Evolutionary conservation across 345 rosid species (phyloP).

Genomic region (Sonneratia alba): DNA sequence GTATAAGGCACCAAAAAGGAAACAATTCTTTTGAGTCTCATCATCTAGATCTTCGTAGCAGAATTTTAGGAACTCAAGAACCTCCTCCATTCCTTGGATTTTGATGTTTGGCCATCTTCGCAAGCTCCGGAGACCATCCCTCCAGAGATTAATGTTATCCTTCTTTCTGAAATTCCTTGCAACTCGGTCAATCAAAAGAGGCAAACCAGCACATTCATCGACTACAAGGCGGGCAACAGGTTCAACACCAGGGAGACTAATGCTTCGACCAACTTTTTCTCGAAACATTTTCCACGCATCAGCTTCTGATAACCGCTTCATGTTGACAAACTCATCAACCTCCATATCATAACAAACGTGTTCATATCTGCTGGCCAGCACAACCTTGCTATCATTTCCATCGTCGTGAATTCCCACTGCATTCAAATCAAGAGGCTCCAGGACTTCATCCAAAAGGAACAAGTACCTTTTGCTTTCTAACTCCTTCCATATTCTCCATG

Average conservation of each 20-base stretch:
- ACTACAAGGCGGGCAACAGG: conserved; percentile 14
- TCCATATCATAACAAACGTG: conserved; percentile 16
- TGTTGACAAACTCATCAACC: conserved; percentile 15
- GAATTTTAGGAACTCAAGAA: conserved; percentile 17
- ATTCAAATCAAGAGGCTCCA: conserved; percentile 14
- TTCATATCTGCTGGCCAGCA: conserved; percentile 19
- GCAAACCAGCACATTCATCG: conserved; percentile 22
- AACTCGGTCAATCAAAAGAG: conserved; percentile 20
- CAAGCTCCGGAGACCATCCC: conserved; percentile 14
- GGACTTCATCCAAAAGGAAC: conserved; percentile 27
- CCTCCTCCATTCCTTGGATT: conserved; percentile 22
- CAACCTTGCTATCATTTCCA: conserved; percentile 19
- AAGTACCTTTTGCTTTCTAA: conserved; percentile 23
- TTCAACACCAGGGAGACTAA: conserved; percentile 16
- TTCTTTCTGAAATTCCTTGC: conserved; percentile 22
- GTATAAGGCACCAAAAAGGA: conserved; percentile 22
- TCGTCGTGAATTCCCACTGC: conserved; percentile 16
- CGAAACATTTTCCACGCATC: conserved; percentile 16
- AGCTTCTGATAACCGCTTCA: conserved; percentile 5
- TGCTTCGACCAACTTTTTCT: conserved; percentile 12
- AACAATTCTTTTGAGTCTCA: conserved; percentile 18
- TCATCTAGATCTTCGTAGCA: conserved; percentile 20
- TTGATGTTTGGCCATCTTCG: conserved; percentile 13
- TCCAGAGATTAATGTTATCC: conserved; percentile 13
- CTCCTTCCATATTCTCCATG: conserved; percentile 19